phyloP scores from a whole-genome alignment of 768 basidiomycete genomes.

The Naganishia friedmannii region DNA sequence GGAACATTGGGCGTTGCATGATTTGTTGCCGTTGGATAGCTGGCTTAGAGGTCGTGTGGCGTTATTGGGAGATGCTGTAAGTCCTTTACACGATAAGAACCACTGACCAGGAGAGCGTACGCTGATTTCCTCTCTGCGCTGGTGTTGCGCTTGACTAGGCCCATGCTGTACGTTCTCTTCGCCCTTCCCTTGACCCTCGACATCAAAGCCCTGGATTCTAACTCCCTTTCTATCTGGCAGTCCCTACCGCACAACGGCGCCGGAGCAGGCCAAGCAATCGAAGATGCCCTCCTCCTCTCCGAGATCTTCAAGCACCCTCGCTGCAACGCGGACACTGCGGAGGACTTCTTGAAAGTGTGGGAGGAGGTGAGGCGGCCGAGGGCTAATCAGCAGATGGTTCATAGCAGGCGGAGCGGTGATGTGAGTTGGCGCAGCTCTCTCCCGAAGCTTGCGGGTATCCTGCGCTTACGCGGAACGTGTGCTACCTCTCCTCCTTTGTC shows the following conservation, averaged over 20 bases:
- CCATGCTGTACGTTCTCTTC: neutral
- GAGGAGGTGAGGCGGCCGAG: slow-evolving; percentile 12
- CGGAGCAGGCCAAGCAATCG: slow-evolving; percentile 23
- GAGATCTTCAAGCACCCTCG: slow-evolving; percentile 7
- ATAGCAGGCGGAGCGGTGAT: slow-evolving; percentile 10
- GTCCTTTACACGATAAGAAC: no score
- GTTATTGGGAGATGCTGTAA: slow-evolving; percentile 5
- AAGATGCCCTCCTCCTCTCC: slow-evolving; percentile 21
- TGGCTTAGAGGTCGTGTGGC: slow-evolving; percentile 6
- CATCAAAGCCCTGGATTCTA: no score
- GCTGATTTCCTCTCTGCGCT: no score
- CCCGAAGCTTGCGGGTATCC: no score
- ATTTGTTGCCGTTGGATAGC: slow-evolving; percentile 5
- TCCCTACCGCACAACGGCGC: slow-evolving; percentile 16
- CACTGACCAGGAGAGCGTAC: no score
- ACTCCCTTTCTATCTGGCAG: neutral
- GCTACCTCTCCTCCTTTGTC: neutral
- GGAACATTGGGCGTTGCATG: slow-evolving; percentile 19
- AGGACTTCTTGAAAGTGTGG: slow-evolving; percentile 7
- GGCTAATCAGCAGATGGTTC: slow-evolving; percentile 18
- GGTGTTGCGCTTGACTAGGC: neutral
- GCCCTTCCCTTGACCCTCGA: no score
- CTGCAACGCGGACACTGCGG: neutral
- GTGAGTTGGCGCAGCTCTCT: neutral
- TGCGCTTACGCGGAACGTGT: neutral